Percentiles rank a stretch among this genome's conserved stretches.
phyloP scores from a whole-genome alignment of 305 asterid species.

The Euphrasia arctica region DNA sequence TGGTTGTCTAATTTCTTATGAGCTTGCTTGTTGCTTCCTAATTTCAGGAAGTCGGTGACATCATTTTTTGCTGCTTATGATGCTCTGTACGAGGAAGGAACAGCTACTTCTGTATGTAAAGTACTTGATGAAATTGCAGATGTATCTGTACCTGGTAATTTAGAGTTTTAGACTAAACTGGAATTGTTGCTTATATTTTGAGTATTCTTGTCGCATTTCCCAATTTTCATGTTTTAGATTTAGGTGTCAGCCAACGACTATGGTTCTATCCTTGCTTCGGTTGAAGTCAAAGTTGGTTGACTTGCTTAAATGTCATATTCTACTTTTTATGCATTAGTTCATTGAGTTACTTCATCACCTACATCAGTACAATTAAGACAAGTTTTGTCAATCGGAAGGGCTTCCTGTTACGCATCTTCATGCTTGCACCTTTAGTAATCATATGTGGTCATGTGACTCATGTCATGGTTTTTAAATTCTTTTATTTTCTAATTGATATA shows the following conservation, averaged over 20 bases:
- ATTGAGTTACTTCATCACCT: conserved; percentile 9
- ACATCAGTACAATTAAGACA: conserved; percentile 7
- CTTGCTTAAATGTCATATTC: conserved; percentile 15
- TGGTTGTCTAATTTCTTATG: conserved; percentile 11
- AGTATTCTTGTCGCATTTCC: not conserved
- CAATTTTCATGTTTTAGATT: conserved; percentile 10
- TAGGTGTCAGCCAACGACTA: conserved; percentile 22
- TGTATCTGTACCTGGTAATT: conserved; percentile 76
- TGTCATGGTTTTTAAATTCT: not conserved
- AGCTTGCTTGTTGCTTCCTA: conserved; percentile 19
- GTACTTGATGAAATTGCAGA: conserved; percentile 95
- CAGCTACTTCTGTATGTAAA: conserved; percentile 83
- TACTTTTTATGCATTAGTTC: conserved; percentile 18
- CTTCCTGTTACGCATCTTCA: conserved; percentile 15
- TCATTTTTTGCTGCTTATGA: conserved; percentile 94
- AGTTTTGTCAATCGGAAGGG: conserved; percentile 7
- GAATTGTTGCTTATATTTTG: conserved; percentile 13
- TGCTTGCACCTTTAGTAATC: conserved; percentile 3
- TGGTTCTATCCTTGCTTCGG: conserved; percentile 23
- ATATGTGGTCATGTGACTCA: not conserved
- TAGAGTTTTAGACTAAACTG: conserved; percentile 16
- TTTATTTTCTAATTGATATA: not conserved
- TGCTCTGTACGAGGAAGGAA: conserved; percentile 98
- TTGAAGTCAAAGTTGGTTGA: conserved; percentile 11
- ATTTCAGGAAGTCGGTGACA: conserved; percentile 83